phyloP scores from a whole-genome alignment of 2,329 filamentous ascomycete species.

The Trichoderma brevicompactum region DNA sequence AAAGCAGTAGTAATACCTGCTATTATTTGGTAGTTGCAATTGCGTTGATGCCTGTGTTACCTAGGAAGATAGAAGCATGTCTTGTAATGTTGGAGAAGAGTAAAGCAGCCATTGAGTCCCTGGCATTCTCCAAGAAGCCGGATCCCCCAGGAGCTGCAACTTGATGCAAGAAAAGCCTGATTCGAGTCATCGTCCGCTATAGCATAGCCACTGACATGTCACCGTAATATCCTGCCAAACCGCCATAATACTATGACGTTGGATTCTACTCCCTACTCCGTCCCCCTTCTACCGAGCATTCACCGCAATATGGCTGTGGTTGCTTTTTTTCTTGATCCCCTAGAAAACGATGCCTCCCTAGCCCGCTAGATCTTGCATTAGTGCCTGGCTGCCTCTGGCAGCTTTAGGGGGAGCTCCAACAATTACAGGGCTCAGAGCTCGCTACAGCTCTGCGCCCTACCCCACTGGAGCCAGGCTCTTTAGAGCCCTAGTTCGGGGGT shows the following conservation, averaged over 20 bases:
- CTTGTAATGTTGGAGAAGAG: no score
- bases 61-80: no score
- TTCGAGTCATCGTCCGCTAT: neutral
- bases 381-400: slow-evolving; percentile 8
- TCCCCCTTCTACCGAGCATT: neutral
- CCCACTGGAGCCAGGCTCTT: slow-evolving; percentile 17
- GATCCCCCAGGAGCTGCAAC: no score
- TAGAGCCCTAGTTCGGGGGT: neutral
- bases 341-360: neutral
- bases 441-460: slow-evolving; percentile 1
- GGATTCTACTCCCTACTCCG: neutral
- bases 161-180: no score
- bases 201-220: neutral
- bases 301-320: neutral
- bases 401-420: neutral
- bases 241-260: neutral
- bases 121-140: no score
- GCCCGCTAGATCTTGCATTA: slow-evolving; percentile 13
- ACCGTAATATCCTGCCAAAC: neutral
- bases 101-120: no score
- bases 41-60: no score
- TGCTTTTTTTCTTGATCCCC: neutral
- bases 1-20: no score
- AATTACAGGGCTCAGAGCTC: slow-evolving; percentile 2
- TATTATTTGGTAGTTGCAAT: no score